Conservation (phyloP, 176 grass and related monocot genomes). For the Stipa capillata region DNA sequence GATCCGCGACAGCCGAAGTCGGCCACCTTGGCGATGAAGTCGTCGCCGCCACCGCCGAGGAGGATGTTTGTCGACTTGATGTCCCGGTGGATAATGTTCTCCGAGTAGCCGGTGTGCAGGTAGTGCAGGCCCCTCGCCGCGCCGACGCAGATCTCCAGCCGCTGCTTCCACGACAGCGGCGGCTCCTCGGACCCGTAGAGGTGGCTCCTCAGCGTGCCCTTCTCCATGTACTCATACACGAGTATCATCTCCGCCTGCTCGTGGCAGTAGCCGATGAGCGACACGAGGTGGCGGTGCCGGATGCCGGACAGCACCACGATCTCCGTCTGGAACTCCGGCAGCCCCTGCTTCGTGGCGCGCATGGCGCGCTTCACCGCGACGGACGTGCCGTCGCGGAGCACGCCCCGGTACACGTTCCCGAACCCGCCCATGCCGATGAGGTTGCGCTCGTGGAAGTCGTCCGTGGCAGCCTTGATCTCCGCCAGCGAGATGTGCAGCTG, state of each 20-base stretch:
- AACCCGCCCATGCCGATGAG: slow-evolving; percentile 52
- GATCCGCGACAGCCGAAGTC: slow-evolving; percentile 53
- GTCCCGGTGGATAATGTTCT: slow-evolving; percentile 75
- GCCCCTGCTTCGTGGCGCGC: slow-evolving; percentile 30
- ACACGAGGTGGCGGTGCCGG: slow-evolving; percentile 60
- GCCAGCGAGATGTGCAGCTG: slow-evolving; percentile 34
- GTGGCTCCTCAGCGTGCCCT: slow-evolving; percentile 55
- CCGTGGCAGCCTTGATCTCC: slow-evolving; percentile 42
- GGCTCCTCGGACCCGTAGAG: slow-evolving; percentile 35
- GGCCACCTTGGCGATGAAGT: slow-evolving; percentile 41
- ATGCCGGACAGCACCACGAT: slow-evolving; percentile 68
- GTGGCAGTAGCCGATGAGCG: slow-evolving; percentile 59
- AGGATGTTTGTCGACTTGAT: slow-evolving; percentile 85
- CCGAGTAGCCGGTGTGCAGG: slow-evolving; percentile 28
- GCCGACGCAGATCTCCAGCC: slow-evolving; percentile 54
- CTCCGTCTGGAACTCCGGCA: slow-evolving; percentile 53
- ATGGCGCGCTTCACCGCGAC: slow-evolving; percentile 62
- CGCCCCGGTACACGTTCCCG: slow-evolving; percentile 63
- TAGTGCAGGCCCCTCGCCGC: slow-evolving; percentile 45
- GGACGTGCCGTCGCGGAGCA: slow-evolving; percentile 21
- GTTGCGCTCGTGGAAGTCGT: slow-evolving; percentile 42
- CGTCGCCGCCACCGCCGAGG: background rate
- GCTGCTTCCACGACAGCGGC: slow-evolving; percentile 43
- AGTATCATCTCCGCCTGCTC: slow-evolving; percentile 69
- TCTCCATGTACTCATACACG: slow-evolving; percentile 76